These are phyloP conservation scores for Microbotryum silenes-acaulis DNA, from an alignment of 1,284 basidiomycete genomes.

Conservation along the genomic window DNA sequence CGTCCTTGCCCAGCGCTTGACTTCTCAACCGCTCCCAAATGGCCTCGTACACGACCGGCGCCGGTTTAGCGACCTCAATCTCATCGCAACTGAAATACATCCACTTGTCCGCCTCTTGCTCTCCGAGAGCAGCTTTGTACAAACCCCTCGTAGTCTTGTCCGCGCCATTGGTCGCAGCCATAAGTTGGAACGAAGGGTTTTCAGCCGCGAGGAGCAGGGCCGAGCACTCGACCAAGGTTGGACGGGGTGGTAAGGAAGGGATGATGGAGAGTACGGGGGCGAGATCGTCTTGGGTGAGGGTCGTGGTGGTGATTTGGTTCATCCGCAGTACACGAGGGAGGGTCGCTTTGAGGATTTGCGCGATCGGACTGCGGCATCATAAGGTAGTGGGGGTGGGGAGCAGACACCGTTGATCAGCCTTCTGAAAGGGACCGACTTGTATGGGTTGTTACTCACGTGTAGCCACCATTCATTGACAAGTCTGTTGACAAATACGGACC, in stretches of 20 bases:
- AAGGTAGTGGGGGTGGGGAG: not conserved
- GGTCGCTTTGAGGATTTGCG: constrained; percentile 10
- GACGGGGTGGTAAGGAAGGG: constrained; percentile 1
- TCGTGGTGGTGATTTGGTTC: constrained; percentile 2
- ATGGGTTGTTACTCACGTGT: constrained; percentile 2
- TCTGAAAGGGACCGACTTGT: not conserved
- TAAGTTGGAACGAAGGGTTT: constrained; percentile 3
- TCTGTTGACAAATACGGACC: constrained; percentile 1
- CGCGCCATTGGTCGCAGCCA: constrained; percentile 24
- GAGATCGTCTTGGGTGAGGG: not conserved
- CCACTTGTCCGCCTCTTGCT: constrained; percentile 1
- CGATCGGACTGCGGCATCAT: constrained; percentile 17
- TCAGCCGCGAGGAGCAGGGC: not conserved
- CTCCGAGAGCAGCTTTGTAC: constrained; percentile 4
- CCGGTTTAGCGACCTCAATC: constrained; percentile 19
- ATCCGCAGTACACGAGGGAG: constrained; percentile 18
- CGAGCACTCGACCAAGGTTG: not conserved
- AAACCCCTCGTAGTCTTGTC: constrained; percentile 10
- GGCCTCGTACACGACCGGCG: constrained; percentile 14
- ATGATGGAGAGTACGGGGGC: constrained; percentile 7
- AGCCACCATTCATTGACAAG: constrained; percentile 20
- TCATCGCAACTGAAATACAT: constrained; percentile 21
- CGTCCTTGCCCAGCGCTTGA: not conserved
- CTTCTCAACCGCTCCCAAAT: constrained; percentile 10
- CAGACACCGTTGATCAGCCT: not conserved